A percentile compares a stretch with the other conserved stretches of the same genome.
These are phyloP conservation scores for Talaromyces rugulosus DNA, from an alignment of 2,329 filamentous ascomycete genomes.

Conservation along the genomic window DNA sequence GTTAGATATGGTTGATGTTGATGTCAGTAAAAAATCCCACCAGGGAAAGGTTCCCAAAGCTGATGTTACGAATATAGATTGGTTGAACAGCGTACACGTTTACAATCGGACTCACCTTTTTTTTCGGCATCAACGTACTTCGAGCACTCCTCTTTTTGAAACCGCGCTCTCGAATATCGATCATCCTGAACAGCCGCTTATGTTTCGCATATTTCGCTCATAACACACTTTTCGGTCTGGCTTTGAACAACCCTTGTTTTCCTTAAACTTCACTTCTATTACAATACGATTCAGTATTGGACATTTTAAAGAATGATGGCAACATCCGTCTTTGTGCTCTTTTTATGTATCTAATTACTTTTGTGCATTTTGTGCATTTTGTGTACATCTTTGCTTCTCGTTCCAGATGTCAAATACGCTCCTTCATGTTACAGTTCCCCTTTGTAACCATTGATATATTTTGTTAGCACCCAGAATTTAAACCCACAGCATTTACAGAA, in stretches of 20 bases:
- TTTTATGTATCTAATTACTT: not conserved
- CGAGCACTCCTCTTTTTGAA: not conserved
- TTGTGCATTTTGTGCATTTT: not conserved
- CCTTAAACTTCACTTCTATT: constrained; percentile 1
- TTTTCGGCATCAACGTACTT: not conserved
- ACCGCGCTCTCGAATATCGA: not conserved
- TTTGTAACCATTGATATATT: not conserved
- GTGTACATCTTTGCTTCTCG: not conserved
- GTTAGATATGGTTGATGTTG: not conserved
- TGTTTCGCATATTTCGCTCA: not conserved
- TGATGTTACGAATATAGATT: not conserved
- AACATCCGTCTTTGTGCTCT: not conserved
- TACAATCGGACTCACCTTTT: not conserved
- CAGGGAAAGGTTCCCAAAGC: not conserved
- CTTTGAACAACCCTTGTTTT: not conserved
- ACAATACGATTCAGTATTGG: not conserved
- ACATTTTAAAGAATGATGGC: not conserved
- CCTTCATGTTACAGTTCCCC: not conserved
- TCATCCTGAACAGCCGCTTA: not conserved
- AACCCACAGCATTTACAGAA: not conserved
- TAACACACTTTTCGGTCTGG: not conserved
- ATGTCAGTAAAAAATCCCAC: not conserved
- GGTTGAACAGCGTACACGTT: not conserved
- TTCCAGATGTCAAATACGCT: not conserved
- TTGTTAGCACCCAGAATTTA: not conserved